These are phyloP conservation scores for Sarocladium kiliense DNA, from an alignment of 2,329 filamentous ascomycete species.

Conservation along the genomic window DNA sequence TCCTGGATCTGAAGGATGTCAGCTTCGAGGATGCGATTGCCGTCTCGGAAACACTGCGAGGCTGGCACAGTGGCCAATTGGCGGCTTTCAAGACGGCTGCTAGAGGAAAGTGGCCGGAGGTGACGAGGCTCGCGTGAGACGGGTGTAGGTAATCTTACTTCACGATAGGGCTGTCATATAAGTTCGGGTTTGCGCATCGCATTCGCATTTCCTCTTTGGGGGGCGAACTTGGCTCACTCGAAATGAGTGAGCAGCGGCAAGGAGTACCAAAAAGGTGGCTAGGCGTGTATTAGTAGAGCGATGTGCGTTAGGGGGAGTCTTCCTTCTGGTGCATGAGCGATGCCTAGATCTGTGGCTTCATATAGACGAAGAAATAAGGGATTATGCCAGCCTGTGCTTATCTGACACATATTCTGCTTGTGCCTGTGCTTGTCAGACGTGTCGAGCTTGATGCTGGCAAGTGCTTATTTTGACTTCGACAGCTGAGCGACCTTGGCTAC, in stretches of 20 bases:
- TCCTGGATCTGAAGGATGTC: constrained; percentile 45
- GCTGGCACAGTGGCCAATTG: constrained; percentile 45
- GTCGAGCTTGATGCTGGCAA: no score
- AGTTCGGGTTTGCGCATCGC: not conserved
- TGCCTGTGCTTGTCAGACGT: no score
- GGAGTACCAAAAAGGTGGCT: not conserved
- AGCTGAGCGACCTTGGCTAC: no score
- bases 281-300: constrained; percentile 2
- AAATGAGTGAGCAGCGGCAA: not conserved
- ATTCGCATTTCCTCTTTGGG: not conserved
- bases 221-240: no score
- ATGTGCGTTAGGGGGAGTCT: not conserved
- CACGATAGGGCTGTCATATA: not conserved
- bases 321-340: not conserved
- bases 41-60: constrained; percentile 35
- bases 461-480: no score
- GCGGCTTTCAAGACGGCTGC: constrained; percentile 45
- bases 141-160: not conserved
- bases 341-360: not conserved
- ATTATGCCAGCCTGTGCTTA: not conserved
- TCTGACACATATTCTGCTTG: no score
- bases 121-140: constrained; percentile 37
- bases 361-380: not conserved
- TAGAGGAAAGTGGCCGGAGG: constrained; percentile 44
- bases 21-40: constrained; percentile 52